Evolutionary conservation across 306 rosid genomes (phyloP), one percentile per base, ranked within the genome.

Genomic region (Cucumis cinereus): DNA sequence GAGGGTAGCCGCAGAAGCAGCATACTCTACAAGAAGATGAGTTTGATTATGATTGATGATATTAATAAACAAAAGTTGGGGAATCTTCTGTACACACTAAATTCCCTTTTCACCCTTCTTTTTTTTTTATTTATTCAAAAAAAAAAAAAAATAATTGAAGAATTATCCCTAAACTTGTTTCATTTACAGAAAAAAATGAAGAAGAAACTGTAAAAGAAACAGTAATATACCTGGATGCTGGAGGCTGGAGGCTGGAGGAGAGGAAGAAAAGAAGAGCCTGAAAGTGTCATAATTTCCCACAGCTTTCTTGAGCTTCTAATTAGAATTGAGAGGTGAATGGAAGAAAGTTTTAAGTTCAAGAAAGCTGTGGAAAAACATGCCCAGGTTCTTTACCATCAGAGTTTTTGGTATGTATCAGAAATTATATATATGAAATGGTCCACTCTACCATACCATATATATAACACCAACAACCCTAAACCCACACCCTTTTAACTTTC

Each of bases 341-440:
- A 41, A 41, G 47, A 41, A 41, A 41, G n/a, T 9, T 41, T 41
- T 41, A 61, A 90, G 99, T 94, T 94, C 99, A 94, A 94, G 99
- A 94, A 94, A 94, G 99, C 99, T 94, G 99, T 94, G 98, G 99
- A 94, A 94, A 86, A 92, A 89, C 88, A 90, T 88, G 89, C 85
- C 87, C 86, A 94, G 93, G 85, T 41, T 41, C 47, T 22, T 35
- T 62, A 30, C 6, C 3, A 33, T 3, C 35, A 30, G 4, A 30
- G 35, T 30, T 30, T 30, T 30, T 30, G 35, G 35, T 30, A 30
- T 30, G 4, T 30, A n/a, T n/a, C 4, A 30, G 35, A 30, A 30
- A 30, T 30, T 4, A 30, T 30, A 30, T 28, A 28, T 30, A n/a
- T 30, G 35, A 30, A 40, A 68, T 7, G 54, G 74, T 41, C 74